These are phyloP conservation scores for Aspergillus saccharolyticus DNA, from an alignment of 495 filamentous ascomycete genomes.

Conservation along the genomic window DNA sequence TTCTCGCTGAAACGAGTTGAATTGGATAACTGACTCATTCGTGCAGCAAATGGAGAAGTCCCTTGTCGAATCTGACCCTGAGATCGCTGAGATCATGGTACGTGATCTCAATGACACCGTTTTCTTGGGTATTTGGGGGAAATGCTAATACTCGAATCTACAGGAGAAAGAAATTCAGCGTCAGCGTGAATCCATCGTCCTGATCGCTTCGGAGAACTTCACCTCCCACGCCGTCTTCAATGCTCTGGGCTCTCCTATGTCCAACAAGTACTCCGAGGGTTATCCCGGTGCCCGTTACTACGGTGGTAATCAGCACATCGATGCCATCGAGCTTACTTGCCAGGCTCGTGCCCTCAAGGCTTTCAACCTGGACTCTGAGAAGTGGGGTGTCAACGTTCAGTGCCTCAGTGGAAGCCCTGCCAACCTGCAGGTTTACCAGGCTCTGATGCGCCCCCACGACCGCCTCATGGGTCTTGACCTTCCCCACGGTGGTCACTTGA, in stretches of 20 bases:
- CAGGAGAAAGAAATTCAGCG: constrained; percentile 93
- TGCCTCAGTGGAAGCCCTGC: constrained; percentile 82
- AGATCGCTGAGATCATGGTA: constrained; percentile 94
- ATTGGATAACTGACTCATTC: constrained; percentile 46
- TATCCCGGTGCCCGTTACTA: constrained; percentile 99
- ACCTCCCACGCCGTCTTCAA: constrained; percentile 96
- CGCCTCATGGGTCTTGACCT: constrained; percentile 96
- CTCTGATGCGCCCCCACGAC: constrained; percentile 94
- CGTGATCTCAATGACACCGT: too few species aligned
- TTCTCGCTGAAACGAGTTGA: background rate
- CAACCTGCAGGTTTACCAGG: constrained; percentile 98
- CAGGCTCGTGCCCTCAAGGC: constrained; percentile 91
- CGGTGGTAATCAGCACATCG: constrained; percentile 98
- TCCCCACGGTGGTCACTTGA: constrained; percentile 95
- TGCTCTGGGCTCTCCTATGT: constrained; percentile 96
- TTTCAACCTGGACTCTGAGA: constrained; percentile 76
- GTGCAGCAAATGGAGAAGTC: constrained; percentile 82
- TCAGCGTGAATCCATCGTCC: constrained; percentile 95
- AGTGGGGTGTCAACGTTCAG: constrained; percentile 99
- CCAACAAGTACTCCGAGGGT: constrained; percentile 99
- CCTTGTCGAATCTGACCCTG: constrained; percentile 79
- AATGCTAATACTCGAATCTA: too few species aligned
- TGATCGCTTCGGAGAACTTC: constrained; percentile 99
- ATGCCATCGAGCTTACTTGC: constrained; percentile 91
- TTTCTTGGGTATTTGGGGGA: too few species aligned